Conservation (phyloP, 108 stramenopile genomes). For the Pseudonitzschia pungens region DNA sequence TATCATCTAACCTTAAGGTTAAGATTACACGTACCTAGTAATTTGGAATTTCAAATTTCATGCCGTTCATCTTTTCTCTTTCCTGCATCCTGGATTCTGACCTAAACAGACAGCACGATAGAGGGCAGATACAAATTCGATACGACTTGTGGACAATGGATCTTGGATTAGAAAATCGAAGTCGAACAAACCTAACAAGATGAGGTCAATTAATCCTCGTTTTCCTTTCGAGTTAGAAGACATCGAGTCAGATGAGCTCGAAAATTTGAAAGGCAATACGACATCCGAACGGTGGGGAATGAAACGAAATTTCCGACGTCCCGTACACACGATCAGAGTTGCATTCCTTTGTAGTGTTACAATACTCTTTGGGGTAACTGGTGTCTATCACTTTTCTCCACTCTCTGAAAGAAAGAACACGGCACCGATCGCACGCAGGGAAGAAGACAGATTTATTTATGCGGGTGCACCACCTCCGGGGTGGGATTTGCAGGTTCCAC, state of each 20-base stretch:
- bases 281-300: not conserved
- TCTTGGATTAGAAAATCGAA: not conserved
- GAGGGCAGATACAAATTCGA: not conserved
- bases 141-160: not conserved
- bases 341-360: not conserved
- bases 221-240: not conserved
- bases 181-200: not conserved
- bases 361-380: not conserved
- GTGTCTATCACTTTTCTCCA: not conserved
- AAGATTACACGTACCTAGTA: too few relatives aligned
- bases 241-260: not conserved
- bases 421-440: conserved; percentile 64
- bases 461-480: conserved; percentile 47
- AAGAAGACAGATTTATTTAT: conserved; percentile 68
- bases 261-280: not conserved
- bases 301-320: not conserved
- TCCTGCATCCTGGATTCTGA: too few relatives aligned
- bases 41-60: too few relatives aligned
- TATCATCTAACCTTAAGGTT: too few relatives aligned
- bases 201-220: not conserved
- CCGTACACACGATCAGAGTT: not conserved
- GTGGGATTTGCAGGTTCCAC: conserved; percentile 22
- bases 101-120: too few relatives aligned
- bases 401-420: not conserved
- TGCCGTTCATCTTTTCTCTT: too few relatives aligned